Evolutionary conservation across 2,329 filamentous ascomycete species (phyloP).

Genomic region (Lachnellula subtilissima): DNA sequence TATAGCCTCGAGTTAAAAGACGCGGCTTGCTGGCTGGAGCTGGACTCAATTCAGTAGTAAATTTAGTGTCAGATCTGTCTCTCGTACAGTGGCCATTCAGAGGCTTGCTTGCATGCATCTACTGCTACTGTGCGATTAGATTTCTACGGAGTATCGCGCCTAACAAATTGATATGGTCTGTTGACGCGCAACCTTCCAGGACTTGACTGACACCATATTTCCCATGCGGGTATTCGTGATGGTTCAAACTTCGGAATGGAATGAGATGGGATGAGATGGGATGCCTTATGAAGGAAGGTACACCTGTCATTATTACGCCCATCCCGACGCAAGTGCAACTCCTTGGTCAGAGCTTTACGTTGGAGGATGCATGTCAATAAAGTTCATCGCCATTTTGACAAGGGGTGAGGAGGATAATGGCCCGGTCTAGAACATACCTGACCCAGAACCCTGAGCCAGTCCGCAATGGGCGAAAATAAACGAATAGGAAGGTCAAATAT

Average conservation of each 20-base stretch:
- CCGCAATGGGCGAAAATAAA: constrained; percentile 21
- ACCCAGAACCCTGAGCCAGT: constrained; percentile 3
- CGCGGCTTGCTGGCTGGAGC: not conserved
- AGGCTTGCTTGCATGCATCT: too few relatives aligned
- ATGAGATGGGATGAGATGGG: not conserved
- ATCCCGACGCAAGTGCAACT: not conserved
- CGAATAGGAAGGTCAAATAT: constrained; percentile 3
- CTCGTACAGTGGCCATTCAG: not conserved
- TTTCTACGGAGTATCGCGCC: not conserved
- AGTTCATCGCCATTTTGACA: not conserved
- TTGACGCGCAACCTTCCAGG: not conserved
- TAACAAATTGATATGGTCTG: not conserved
- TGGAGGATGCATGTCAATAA: not conserved
- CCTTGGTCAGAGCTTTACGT: not conserved
- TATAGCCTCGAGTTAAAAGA: not conserved
- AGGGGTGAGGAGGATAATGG: not conserved
- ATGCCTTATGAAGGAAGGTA: not conserved
- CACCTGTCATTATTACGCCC: not conserved
- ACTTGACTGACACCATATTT: not conserved
- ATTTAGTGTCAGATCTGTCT: not conserved
- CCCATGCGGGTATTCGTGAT: not conserved
- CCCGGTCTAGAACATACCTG: constrained; percentile 13
- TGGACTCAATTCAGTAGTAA: not conserved
- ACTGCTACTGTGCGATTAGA: too few relatives aligned
- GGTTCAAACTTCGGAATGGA: not conserved